Evolutionary conservation across 2,329 filamentous ascomycete genomes (phyloP).

Genomic region (Sarocladiaceae sp.): DNA sequence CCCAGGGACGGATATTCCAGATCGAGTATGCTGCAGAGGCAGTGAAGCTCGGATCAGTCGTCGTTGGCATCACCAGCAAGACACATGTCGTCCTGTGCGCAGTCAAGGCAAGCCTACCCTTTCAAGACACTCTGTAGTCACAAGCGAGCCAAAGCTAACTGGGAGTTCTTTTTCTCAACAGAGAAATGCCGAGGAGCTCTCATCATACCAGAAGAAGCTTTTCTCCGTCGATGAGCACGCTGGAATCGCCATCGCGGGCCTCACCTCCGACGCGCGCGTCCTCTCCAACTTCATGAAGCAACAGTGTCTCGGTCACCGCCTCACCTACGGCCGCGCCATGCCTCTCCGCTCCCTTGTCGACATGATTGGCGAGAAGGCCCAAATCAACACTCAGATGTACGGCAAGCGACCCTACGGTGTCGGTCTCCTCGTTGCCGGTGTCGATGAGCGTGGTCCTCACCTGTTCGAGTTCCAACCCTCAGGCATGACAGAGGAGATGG

Average conservation of each 20-base stretch:
- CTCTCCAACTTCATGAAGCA: conserved; percentile 99
- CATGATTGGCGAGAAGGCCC: conserved; percentile 92
- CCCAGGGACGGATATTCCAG: conserved; percentile 98
- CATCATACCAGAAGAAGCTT: conserved; percentile 99
- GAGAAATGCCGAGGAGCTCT: conserved; percentile 98
- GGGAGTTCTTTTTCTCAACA: conserved; percentile 29
- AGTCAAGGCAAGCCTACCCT: conserved; percentile 68
- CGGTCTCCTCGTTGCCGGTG: conserved; percentile 84
- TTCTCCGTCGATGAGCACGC: conserved; percentile 95
- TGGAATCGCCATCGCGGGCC: conserved; percentile 90
- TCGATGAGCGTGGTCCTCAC: conserved; percentile 91
- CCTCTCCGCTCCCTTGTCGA: conserved; percentile 83
- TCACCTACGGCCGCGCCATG: conserved; percentile 93
- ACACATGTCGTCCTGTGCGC: conserved; percentile 94
- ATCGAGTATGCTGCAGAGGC: conserved; percentile 99
- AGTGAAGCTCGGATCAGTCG: conserved; percentile 97
- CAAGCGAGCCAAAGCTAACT: conserved; percentile 5
- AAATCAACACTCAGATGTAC: conserved; percentile 97
- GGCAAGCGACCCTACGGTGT: conserved; percentile 96
- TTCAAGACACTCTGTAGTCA: conserved; percentile 9
- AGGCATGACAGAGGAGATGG: conserved; percentile 95
- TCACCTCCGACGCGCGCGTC: conserved; percentile 95
- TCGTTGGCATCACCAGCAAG: conserved; percentile 96
- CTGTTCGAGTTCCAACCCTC: conserved; percentile 97
- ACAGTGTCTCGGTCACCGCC: conserved; percentile 90